Base-by-base conservation (phyloP, 345 rosid species). In the Salix suchowensis region DNA sequence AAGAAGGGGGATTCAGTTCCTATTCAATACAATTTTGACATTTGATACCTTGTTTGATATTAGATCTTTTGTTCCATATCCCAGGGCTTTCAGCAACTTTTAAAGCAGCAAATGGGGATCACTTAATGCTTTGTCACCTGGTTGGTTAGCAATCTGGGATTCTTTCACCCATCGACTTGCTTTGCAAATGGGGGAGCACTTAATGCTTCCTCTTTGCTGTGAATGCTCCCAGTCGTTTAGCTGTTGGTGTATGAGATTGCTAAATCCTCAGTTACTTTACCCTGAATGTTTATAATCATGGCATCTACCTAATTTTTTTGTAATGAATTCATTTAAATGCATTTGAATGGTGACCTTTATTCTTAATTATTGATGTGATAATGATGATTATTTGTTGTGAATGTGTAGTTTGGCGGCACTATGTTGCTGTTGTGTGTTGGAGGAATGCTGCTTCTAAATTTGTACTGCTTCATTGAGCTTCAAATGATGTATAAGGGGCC, bases 381-480 rank as follows among this genome's bases (percentile, higher is more conserved):
- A 26, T 65, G 8, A 65, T 65, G 21, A 16, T 65, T 65, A 65
- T 30, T 65, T 65, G 11, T 28, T 76, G 42, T 69, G 16, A 15
- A 44, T 65, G 26, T 79, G 70, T 74, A 78, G 83, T 55, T 75
- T 82, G 55, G 76, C 91, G n/a, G 79, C 82, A 2, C 83, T 81
- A 74, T 74, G 84, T 79, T 80, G 86, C 84, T 86, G 89, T 73
- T 89, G 85, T 60, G 30, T 87, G 82, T 36, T 80, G 86, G 86
- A 86, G 77, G 85, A 82, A 71, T 79, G 88, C 84, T 85, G 86
- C 87, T 79, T 74, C 82, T 78, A 67, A 69, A 68, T 60, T 37
- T 67, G 67, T 44, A 36, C 55, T 67, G 70, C 70, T 55, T 70
- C 44, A n/a, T 10, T 46, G 26, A 64, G 68, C 54, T 73, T 23